Conservation (phyloP, 163 green algal genomes). For the Prototheca stagnorum region DNA sequence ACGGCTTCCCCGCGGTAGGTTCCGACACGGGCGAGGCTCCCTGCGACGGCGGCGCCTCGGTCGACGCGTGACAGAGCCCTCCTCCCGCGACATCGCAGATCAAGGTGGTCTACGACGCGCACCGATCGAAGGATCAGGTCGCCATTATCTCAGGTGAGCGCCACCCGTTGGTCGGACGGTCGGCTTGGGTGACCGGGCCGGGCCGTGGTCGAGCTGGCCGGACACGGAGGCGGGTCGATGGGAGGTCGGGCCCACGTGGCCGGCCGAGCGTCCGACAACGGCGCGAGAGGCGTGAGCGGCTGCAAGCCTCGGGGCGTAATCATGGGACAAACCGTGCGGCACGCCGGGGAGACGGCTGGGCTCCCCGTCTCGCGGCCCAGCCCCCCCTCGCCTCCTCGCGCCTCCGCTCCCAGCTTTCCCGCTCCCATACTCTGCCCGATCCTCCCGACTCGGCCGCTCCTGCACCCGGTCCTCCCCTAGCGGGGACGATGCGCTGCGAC, state of each 20-base stretch:
- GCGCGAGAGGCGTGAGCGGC: too few relatives aligned
- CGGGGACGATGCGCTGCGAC: too few relatives aligned
- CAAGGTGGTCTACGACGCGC: conserved; percentile 34
- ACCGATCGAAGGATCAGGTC: conserved; percentile 14
- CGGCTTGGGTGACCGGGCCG: background rate
- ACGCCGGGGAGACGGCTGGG: too few relatives aligned
- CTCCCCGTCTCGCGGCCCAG: too few relatives aligned
- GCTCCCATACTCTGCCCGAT: too few relatives aligned
- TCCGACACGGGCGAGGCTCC: background rate
- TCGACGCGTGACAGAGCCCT: background rate
- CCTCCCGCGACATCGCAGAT: conserved; percentile 12
- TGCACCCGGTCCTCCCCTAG: too few relatives aligned
- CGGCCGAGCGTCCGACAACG: background rate
- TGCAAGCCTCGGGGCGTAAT: too few relatives aligned
- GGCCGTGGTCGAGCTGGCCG: background rate
- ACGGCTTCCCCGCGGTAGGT: conserved; percentile 24
- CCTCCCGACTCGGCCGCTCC: too few relatives aligned
- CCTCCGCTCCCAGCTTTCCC: too few relatives aligned
- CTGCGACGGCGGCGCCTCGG: background rate
- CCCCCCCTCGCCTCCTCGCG: too few relatives aligned
- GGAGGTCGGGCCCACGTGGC: background rate
- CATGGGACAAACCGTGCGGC: too few relatives aligned
- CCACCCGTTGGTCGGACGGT: background rate
- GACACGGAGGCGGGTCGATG: background rate
- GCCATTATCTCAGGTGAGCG: conserved; percentile 33